A percentile compares a stretch with the other conserved stretches of the same genome.
These are phyloP conservation scores for Emiliania huxleyi DNA, from an alignment of 78 protist species.

Conservation along the genomic window DNA sequence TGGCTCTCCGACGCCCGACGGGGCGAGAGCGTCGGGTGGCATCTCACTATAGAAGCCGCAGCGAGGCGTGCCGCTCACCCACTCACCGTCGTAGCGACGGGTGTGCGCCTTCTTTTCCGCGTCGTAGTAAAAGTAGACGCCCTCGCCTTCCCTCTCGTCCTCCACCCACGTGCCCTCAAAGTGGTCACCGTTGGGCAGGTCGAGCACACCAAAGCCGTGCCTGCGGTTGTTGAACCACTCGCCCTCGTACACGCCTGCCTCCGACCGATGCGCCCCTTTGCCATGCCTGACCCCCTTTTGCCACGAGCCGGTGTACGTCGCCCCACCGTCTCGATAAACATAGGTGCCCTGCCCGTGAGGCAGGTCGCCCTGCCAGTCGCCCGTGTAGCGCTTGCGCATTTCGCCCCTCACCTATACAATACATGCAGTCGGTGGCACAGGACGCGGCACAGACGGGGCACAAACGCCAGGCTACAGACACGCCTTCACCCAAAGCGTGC, in stretches of 20 bases:
- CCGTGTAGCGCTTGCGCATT: neutral
- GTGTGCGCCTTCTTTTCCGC: neutral
- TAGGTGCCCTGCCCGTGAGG: neutral
- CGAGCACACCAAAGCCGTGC: conserved; percentile 47
- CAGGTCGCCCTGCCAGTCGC: neutral
- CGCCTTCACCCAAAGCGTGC: neutral
- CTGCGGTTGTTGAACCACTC: conserved; percentile 9
- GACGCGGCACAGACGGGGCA: too few species aligned
- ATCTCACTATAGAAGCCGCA: neutral
- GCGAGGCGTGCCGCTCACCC: neutral
- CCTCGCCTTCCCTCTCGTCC: conserved; percentile 15
- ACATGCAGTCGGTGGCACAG: too few species aligned
- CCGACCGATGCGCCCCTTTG: neutral
- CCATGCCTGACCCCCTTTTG: conserved; percentile 15
- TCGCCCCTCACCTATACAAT: too few species aligned
- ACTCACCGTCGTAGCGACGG: too few species aligned
- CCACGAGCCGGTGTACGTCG: conserved; percentile 48
- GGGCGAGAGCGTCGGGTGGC: neutral
- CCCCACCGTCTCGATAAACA: neutral
- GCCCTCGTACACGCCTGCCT: conserved; percentile 44
- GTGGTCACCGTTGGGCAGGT: conserved; percentile 20
- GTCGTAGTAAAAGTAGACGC: neutral
- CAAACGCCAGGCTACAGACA: too few species aligned
- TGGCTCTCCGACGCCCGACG: neutral
- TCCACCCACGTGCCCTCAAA: conserved; percentile 16